phyloP scores from a whole-genome alignment of 1,139 yeast genomes.

The Pichia sp. region DNA sequence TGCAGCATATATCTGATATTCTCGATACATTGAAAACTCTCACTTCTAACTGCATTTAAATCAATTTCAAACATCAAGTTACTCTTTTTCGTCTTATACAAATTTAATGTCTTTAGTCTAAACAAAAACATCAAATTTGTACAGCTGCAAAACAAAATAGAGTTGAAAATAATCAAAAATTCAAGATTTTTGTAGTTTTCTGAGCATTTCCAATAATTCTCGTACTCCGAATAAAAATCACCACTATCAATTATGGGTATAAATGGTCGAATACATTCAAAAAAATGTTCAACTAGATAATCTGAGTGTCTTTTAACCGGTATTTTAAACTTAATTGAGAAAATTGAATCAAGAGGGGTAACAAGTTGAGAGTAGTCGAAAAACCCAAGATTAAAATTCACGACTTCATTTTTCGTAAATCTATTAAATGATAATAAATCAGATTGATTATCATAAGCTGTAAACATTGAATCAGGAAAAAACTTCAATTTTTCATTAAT shows the following conservation, averaged over 20 bases:
- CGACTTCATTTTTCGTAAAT: neutral
- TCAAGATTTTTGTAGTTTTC: constrained; percentile 12
- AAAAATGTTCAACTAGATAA: constrained; percentile 16
- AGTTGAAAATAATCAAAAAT: constrained; percentile 16
- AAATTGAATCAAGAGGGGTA: constrained; percentile 10
- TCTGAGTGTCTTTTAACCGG: constrained; percentile 14
- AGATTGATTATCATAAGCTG: constrained; percentile 17
- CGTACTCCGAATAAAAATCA: constrained; percentile 18
- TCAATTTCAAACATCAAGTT: neutral
- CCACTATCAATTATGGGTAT: constrained; percentile 20
- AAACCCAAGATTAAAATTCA: neutral
- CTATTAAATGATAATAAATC: constrained; percentile 8
- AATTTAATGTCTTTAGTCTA: neutral
- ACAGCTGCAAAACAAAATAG: constrained; percentile 19
- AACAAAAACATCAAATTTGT: constrained; percentile 15
- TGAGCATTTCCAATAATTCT: constrained; percentile 12
- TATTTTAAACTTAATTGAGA: constrained; percentile 6
- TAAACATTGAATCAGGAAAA: constrained; percentile 19
- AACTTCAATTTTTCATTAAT: constrained; percentile 21
- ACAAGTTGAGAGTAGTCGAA: constrained; percentile 17
- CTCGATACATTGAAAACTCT: constrained; percentile 17
- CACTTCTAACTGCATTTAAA: neutral
- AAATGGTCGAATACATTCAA: constrained; percentile 17
- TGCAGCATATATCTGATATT: constrained; percentile 16
- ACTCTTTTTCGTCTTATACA: neutral